A percentile compares a stretch with the other conserved stretches of the same genome.
Evolutionary conservation across 139 green algal species (phyloP).

Genomic region (Marvania coccoides): DNA sequence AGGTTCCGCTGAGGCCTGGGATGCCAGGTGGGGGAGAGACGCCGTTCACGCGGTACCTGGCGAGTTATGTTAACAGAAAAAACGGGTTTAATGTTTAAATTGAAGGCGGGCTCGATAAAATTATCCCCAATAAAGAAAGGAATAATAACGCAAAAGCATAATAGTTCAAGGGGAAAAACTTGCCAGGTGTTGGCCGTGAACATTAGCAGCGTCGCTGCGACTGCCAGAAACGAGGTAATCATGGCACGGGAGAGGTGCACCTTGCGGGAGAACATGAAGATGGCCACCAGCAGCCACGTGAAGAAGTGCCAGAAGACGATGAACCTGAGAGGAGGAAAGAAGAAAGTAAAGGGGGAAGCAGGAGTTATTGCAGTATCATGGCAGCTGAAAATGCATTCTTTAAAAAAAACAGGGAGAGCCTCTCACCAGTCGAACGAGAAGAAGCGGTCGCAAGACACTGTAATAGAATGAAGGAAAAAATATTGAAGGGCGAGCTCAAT

Average conservation of each 20-base stretch:
- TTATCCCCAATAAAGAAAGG: too few species aligned
- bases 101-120: too few species aligned
- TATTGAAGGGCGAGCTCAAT: too few species aligned
- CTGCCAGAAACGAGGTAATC: not conserved
- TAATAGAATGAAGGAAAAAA: too few species aligned
- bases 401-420: not conserved
- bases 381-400: too few species aligned
- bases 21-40: too few species aligned
- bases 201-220: conserved; percentile 11
- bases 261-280: not conserved
- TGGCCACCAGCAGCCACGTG: conserved; percentile 7
- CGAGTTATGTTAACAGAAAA: too few species aligned
- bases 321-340: not conserved
- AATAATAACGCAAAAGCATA: too few species aligned
- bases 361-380: not conserved
- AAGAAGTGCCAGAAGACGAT: conserved; percentile 21
- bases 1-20: not conserved
- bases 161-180: too few species aligned
- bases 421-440: conserved; percentile 2
- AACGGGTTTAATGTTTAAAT: too few species aligned
- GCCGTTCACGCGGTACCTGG: not conserved
- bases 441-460: conserved; percentile 6
- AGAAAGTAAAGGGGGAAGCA: not conserved
- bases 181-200: conserved; percentile 10
- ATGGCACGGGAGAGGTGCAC: not conserved